Percentiles rank a stretch among this genome's conserved stretches.
Conservation (phyloP, 148 eudicot genomes). For the Fagopyrum tataricum region DNA sequence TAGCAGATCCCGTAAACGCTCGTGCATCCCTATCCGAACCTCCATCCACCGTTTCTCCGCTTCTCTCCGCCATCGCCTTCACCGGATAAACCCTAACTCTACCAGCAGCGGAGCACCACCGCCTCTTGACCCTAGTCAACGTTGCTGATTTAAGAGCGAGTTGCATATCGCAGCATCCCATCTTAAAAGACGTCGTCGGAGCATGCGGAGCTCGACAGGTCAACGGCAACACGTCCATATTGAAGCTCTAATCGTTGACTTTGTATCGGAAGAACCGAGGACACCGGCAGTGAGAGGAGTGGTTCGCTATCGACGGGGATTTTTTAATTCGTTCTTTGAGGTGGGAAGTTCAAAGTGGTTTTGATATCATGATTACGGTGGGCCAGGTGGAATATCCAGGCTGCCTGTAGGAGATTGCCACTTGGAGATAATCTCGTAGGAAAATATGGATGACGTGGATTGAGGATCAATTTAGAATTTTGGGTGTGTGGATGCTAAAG, state of each 20-base stretch:
- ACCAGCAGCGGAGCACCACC: constrained; percentile 7
- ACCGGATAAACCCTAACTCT: constrained; percentile 17
- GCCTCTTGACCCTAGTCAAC: constrained; percentile 17
- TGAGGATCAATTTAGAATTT: background rate
- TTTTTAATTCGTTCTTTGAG: background rate
- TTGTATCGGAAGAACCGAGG: background rate
- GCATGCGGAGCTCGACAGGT: constrained; percentile 42
- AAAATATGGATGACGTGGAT: background rate
- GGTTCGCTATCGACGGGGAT: background rate
- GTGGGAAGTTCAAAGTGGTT: background rate
- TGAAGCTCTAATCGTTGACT: background rate
- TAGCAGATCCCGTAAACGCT: constrained; percentile 55
- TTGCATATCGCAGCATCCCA: constrained; percentile 23
- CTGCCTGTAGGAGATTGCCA: background rate
- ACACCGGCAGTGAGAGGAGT: background rate
- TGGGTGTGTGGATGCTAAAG: background rate
- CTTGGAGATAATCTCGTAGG: constrained; percentile 1
- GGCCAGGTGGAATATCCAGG: background rate
- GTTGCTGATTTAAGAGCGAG: constrained; percentile 21
- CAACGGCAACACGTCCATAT: constrained; percentile 58
- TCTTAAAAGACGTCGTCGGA: constrained; percentile 45
- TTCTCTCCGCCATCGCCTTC: constrained; percentile 40
- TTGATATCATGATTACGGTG: background rate
- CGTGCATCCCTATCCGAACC: constrained; percentile 24
- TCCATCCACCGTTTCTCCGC: constrained; percentile 34